Evolutionary conservation across 805 yeast genomes (phyloP).

Genomic region (Metschnikowia continentalis): DNA sequence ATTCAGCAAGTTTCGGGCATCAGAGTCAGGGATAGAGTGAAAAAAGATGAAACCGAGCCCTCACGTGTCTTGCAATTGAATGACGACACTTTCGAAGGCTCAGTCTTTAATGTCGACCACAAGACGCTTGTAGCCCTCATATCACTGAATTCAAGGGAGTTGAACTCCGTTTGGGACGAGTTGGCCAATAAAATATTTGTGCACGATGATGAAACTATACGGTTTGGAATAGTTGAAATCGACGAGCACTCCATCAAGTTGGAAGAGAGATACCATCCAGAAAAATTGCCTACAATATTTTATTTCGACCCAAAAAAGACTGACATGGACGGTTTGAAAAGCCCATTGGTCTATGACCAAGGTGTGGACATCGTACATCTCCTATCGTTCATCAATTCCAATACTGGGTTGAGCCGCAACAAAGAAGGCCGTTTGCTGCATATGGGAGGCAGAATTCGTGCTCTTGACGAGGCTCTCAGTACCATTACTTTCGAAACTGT

Average conservation of each 20-base stretch:
- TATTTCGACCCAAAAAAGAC: slow-evolving; percentile 34
- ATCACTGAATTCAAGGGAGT: slow-evolving; percentile 11
- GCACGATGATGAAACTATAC: slow-evolving; percentile 36
- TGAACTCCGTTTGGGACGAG: slow-evolving; percentile 50
- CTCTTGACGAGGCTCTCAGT: slow-evolving; percentile 17
- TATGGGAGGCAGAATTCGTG: slow-evolving; percentile 29
- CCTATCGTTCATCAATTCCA: slow-evolving; percentile 25
- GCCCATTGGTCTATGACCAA: slow-evolving; percentile 28
- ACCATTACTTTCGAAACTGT: slow-evolving; percentile 1
- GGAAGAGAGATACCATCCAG: slow-evolving; percentile 32
- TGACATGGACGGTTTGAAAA: slow-evolving; percentile 21
- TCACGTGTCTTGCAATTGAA: slow-evolving; percentile 6
- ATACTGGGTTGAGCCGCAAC: slow-evolving; percentile 26
- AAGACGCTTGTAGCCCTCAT: slow-evolving; percentile 37
- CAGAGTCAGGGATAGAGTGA: slow-evolving; percentile 10
- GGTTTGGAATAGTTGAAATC: slow-evolving; percentile 32
- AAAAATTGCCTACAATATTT: slow-evolving; percentile 52
- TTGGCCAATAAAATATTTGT: slow-evolving; percentile 46
- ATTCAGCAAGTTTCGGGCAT: slow-evolving; percentile 37
- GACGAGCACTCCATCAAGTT: slow-evolving; percentile 13
- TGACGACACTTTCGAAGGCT: slow-evolving; percentile 35
- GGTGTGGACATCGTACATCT: slow-evolving; percentile 20
- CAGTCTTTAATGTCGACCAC: slow-evolving; percentile 30
- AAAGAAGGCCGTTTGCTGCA: slow-evolving; percentile 29
- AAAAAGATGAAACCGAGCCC: slow-evolving; percentile 6